These are phyloP conservation scores for Paramecium bursaria DNA, from an alignment of 73 alveolate genomes.

Conservation along the genomic window DNA sequence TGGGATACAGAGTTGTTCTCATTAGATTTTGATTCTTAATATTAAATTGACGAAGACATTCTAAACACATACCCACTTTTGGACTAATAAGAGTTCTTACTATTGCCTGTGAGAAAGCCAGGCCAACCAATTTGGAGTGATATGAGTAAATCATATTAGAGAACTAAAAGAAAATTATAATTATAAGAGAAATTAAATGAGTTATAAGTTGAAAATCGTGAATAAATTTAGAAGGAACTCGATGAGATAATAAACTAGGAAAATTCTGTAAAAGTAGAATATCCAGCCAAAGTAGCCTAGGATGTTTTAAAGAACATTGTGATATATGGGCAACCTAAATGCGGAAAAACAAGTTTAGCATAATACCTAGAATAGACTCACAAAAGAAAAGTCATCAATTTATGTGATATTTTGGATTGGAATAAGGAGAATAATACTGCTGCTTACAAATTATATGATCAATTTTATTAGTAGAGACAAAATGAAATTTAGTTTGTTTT, in stretches of 20 bases:
- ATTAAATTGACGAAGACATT: constrained; percentile 96
- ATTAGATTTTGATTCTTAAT: constrained; percentile 94
- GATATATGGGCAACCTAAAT: constrained; percentile 90
- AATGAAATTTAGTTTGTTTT: constrained; percentile 84
- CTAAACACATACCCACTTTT: constrained; percentile 86
- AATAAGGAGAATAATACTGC: constrained; percentile 85
- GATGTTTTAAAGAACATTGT: constrained; percentile 74
- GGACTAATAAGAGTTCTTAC: constrained; percentile 78
- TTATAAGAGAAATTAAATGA: constrained; percentile 82
- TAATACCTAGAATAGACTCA: constrained; percentile 91
- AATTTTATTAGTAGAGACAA: constrained; percentile 85
- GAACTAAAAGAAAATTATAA: constrained; percentile 86
- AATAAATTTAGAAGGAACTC: constrained; percentile 75
- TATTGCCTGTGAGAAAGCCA: constrained; percentile 90
- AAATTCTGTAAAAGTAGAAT: constrained; percentile 81
- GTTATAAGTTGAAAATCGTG: constrained; percentile 79
- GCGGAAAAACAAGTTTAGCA: constrained; percentile 95
- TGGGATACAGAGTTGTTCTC: constrained; percentile 95
- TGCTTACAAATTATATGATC: constrained; percentile 83
- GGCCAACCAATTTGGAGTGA: constrained; percentile 95
- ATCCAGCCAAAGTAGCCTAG: constrained; percentile 61
- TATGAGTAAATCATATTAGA: constrained; percentile 84
- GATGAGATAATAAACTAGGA: constrained; percentile 80
- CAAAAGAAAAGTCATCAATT: constrained; percentile 87
- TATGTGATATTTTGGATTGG: constrained; percentile 89